A percentile compares a stretch with the other conserved stretches of the same genome.
Conservation (phyloP, 371 early-diverging fungal species). For the Paraphysoderma sedebokerense region DNA sequence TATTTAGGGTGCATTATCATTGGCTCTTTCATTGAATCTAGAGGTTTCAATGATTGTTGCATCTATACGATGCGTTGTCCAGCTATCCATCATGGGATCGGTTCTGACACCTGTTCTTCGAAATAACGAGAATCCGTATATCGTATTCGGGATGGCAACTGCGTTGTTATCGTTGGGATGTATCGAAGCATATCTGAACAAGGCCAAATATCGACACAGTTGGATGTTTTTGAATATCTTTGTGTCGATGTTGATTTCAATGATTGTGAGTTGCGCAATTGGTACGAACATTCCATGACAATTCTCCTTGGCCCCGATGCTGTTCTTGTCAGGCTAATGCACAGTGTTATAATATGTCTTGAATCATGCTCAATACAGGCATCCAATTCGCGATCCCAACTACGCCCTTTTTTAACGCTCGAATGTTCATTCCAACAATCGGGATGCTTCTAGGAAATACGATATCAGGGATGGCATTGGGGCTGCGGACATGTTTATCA, state of each 20-base stretch:
- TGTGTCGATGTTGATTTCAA: conserved; percentile 8
- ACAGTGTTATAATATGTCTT: not conserved
- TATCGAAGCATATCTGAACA: conserved; percentile 3
- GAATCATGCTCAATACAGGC: conserved; percentile 11
- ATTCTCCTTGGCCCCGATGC: not conserved
- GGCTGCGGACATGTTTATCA: conserved; percentile 41
- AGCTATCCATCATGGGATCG: conserved; percentile 36
- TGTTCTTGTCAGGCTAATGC: not conserved
- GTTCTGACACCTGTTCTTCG: conserved; percentile 9
- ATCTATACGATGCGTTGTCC: conserved; percentile 35
- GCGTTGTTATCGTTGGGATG: conserved; percentile 5
- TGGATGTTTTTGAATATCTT: conserved; percentile 11
- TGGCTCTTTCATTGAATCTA: too few relatives aligned
- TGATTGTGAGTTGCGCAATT: conserved; percentile 4
- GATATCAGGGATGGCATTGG: conserved; percentile 70
- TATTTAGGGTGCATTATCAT: too few relatives aligned
- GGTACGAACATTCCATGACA: conserved; percentile 4
- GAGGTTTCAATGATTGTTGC: conserved; percentile 35
- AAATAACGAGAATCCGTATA: conserved; percentile 7
- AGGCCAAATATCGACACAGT: conserved; percentile 6
- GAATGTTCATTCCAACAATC: conserved; percentile 67
- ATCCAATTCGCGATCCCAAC: conserved; percentile 54
- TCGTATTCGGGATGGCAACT: conserved; percentile 6
- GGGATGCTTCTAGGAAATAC: conserved; percentile 74
- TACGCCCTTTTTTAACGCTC: conserved; percentile 50